Base-by-base conservation (phyloP, 2,329 filamentous ascomycete genomes). In the Polychaeton citri region DNA sequence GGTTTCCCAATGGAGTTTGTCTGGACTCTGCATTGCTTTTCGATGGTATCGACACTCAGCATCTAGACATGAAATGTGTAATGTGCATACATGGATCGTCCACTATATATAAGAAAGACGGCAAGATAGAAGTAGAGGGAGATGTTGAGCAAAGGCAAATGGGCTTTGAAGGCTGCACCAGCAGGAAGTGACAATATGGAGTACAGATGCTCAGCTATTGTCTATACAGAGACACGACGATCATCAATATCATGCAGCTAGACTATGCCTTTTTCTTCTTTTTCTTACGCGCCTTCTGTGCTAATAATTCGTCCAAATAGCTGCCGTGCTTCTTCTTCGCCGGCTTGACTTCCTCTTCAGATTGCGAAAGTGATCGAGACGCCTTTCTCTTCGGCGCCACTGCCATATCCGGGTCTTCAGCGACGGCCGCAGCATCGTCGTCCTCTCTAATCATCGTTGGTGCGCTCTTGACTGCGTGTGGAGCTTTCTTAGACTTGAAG, bases 291-390 rank as follows among this genome's bases (percentile, higher is more conserved):
- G 63, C 62, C 21, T 63, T 61, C 38, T 65, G 56, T 3, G 55
- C 57, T 2, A 68, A 52, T 12, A 75, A 51, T 43, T 74, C 68
- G 49, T 76, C 72, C 17, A 76, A 55, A 46, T 69, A 74, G 41
- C 30, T 32, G 10, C 50, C 58, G 1, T 57, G 57, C 34, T 62
- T 60, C 43, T 62, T 66, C 19, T 50, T 54, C 16, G 45, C 36
- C 6, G 42, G 35, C 39, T 44, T 33, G 51, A 57, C 7, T 34
- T 39, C 33, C 36, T 43, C 37, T 35, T 45, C 42, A 9, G 16
- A 36, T n/a, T n/a, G 13, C 9, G n/a, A 12, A 16, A 42, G 43
- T 35, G 37, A 39, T 21, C 37, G 35, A 24, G 28, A 36, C 19
- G 34, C 32, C 18, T 32, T 34, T 17, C 34, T 43, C 35, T 16